Conservation (phyloP, 2,329 filamentous ascomycete genomes). For the Ascosphaera apis region DNA sequence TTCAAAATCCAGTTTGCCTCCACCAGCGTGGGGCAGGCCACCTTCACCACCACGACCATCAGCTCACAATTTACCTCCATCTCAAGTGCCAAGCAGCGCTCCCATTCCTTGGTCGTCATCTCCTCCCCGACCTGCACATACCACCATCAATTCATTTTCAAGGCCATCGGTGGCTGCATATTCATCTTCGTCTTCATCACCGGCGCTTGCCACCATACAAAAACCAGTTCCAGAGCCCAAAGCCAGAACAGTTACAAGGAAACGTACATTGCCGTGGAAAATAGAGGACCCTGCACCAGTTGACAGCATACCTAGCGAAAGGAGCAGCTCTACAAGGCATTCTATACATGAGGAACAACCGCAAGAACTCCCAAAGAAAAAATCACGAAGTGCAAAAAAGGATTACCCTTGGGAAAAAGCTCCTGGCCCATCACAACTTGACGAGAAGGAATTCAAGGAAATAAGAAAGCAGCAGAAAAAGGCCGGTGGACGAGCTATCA, state of each 20-base stretch:
- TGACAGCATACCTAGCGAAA: too few species aligned
- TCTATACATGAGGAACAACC: too few species aligned
- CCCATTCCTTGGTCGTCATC: constrained; percentile 49
- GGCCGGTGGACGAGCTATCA: constrained; percentile 19
- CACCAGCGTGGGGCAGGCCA: constrained; percentile 1
- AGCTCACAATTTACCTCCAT: neutral
- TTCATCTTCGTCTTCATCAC: constrained; percentile 11
- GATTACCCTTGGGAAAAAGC: constrained; percentile 47
- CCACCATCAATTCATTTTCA: neutral
- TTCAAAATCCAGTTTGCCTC: constrained; percentile 3
- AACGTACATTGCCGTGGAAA: constrained; percentile 42
- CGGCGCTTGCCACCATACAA: constrained; percentile 10
- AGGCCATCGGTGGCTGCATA: neutral
- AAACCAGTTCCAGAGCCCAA: constrained; percentile 6
- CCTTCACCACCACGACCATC: neutral
- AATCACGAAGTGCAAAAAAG: constrained; percentile 23
- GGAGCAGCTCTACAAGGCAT: too few species aligned
- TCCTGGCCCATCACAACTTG: constrained; percentile 29
- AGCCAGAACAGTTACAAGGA: constrained; percentile 15
- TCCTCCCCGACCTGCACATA: constrained; percentile 18
- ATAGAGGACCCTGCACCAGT: constrained; percentile 20
- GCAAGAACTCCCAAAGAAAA: constrained; percentile 10
- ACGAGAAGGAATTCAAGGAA: constrained; percentile 24
- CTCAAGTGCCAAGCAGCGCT: constrained; percentile 25
- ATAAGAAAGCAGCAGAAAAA: constrained; percentile 37